phyloP scores from a whole-genome alignment of 1,139 yeast species.

The Debaryomyces udenii region DNA sequence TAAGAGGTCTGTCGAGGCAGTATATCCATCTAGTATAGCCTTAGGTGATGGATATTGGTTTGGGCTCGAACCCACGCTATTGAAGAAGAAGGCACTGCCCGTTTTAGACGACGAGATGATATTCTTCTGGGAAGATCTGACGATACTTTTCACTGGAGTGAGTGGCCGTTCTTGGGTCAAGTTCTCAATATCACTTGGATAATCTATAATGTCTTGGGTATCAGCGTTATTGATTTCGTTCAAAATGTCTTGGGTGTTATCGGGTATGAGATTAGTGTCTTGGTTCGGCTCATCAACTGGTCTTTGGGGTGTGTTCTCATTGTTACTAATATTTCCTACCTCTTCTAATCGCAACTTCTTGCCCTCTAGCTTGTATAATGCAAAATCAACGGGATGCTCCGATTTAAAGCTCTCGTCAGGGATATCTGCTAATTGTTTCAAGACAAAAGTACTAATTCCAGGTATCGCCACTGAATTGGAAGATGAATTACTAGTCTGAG shows the following conservation, averaged over 20 bases:
- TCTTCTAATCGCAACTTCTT: conserved; percentile 28
- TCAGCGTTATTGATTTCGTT: conserved; percentile 46
- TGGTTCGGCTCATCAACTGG: background rate
- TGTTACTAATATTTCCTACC: conserved; percentile 3
- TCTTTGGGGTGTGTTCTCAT: background rate
- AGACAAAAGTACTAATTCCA: conserved; percentile 63
- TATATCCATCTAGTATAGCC: conserved; percentile 40
- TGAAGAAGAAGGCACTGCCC: background rate
- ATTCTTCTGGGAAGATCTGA: conserved; percentile 2
- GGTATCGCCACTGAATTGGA: conserved; percentile 53
- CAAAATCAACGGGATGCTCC: conserved; percentile 66
- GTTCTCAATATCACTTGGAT: conserved; percentile 25
- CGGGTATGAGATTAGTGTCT: conserved; percentile 8
- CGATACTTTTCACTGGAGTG: conserved; percentile 24
- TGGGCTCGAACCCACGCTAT: conserved; percentile 8
- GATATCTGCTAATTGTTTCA: conserved; percentile 74
- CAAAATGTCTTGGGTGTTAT: conserved; percentile 41
- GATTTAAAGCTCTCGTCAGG: conserved; percentile 74
- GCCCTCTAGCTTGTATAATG: conserved; percentile 79
- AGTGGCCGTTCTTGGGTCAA: conserved; percentile 33
- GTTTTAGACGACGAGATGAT: background rate
- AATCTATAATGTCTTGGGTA: conserved; percentile 41
- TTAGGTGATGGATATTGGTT: conserved; percentile 31
- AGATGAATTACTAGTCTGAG: conserved; percentile 20
- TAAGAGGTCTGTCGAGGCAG: conserved; percentile 32